Base-by-base conservation (phyloP, 2,329 filamentous ascomycete genomes). In the Cercospora brassicicola region DNA sequence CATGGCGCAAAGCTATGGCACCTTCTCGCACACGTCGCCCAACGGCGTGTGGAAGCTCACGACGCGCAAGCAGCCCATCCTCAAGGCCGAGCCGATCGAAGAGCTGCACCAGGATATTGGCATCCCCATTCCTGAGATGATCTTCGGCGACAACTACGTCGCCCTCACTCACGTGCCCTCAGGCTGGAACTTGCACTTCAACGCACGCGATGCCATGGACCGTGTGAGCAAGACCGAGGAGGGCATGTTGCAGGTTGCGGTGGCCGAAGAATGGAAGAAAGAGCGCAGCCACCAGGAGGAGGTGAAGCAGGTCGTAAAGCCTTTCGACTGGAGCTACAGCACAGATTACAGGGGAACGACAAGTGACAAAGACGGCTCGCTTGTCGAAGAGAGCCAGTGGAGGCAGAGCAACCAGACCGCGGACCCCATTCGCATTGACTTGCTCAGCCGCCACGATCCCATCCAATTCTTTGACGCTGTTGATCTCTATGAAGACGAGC, bases 381-480 rank as follows among this genome's bases (percentile, higher is more conserved):
- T 5, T 2, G 64, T 69, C n/a, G 60, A 66, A 13, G 59, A 62
- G 4, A 56, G 56, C 59, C 59, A 63, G 39, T 76, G 78, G 77
- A 68, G 67, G 64, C 63, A 65, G 53, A 75, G 76, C 4, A 64
- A 67, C 30, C 67, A 71, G 39, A 82, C 82, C 23, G 79, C 81
- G n/a, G 81, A 81, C 18, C 80, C 85, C 65, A 95, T 99, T 70
- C 94, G 95, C 4, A 86, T 97, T 66, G 92, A 94, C 74, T 86
- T 98, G 51, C 86, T 99, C 61, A 93, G 91, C 78, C 88, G 92
- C 33, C 91, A 92, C 13, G 95, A 99, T 78, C 95, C 95, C 0
- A 99, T 99, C 72, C 82, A 96, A 4, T 97, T 98, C 85, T 96
- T 96, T 78, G 94, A 98, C 81, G 93, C 98, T 75, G 93, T 99